Conservation (phyloP, 768 basidiomycete species). For the Leucosporidium yakuticum region DNA sequence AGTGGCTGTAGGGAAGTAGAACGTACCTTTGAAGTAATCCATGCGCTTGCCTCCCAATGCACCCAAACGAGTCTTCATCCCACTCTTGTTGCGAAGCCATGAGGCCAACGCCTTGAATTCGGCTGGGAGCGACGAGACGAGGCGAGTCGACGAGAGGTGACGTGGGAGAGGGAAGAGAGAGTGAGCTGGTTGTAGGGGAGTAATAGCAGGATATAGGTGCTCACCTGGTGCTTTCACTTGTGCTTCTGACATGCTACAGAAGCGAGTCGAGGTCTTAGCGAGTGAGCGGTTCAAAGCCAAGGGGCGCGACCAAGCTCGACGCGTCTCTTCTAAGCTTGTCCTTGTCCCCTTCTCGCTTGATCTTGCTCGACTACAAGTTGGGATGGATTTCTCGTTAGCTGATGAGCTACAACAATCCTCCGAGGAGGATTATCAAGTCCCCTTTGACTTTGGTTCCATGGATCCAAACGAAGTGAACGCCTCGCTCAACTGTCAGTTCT, state of each 20-base stretch:
- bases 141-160: too few species aligned
- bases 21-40: slow-evolving; percentile 94
- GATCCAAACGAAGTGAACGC: slow-evolving; percentile 24
- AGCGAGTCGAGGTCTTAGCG: too few species aligned
- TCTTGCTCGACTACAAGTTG: background rate
- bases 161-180: background rate
- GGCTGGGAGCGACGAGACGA: slow-evolving; percentile 37
- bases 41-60: slow-evolving; percentile 88
- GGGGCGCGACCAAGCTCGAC: too few species aligned
- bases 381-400: slow-evolving; percentile 10
- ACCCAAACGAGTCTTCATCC: slow-evolving; percentile 82
- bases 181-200: background rate
- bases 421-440: background rate
- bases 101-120: slow-evolving; percentile 76
- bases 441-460: slow-evolving; percentile 36
- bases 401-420: slow-evolving; percentile 21
- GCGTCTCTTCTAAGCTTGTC: too few species aligned
- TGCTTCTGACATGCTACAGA: too few species aligned
- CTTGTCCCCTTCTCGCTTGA: too few species aligned
- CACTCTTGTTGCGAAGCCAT: slow-evolving; percentile 77
- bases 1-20: background rate
- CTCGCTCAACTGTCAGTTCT: slow-evolving; percentile 36
- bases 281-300: too few species aligned
- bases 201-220: too few species aligned
- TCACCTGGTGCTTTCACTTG: too few species aligned